Base-by-base conservation (phyloP, 176 grass and related monocot species). In the Oryza rufipogon region DNA sequence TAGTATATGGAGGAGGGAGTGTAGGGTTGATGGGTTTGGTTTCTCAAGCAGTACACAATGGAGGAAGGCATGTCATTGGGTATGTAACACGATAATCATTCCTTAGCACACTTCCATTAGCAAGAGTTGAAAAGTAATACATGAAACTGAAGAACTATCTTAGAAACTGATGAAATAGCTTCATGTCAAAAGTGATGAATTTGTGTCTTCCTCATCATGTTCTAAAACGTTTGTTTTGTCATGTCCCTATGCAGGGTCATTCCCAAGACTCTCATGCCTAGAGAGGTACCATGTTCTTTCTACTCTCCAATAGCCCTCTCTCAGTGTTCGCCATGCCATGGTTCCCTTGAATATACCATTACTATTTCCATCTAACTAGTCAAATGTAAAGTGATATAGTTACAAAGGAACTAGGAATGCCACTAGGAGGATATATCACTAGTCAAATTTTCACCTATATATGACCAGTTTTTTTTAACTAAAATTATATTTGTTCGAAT, bases 241-340 rank as follows among this genome's bases (percentile, higher is more conserved):
- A 89, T 89, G 25, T 76, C 74, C 80, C 66, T 78, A 78, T 81
- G 82, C 76, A 89, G 87, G 76, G 81, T 89, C 23, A 89, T 89
- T 89, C 87, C 87, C 87, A 89, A 89, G 87, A 85, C 87, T 1
- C 82, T 89, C 26, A 89, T 89, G 87, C 87, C 87, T 81, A 84
- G 82, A 89, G 87, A 89, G 87, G 87, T 89, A 89, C 51, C 63
- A 34, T 89, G 54, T 32, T 58, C 17, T 54, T 74, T 73, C 63
- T 80, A 54, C 45, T 54, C 64, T 85, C 61, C 63, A 68, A 38
- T 41, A 64, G 45, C 22, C 5, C 26, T 78, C 49, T 78, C 49
- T 75, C 16, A 51, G 64, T 86, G 20, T 52, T 80, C 51, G 17
- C 30, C 38, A 73, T 52, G 76, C 41, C 34, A 79, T 73, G 19